phyloP scores from a whole-genome alignment of 306 rosid genomes.

The Pterocarpus macrocarpus region DNA sequence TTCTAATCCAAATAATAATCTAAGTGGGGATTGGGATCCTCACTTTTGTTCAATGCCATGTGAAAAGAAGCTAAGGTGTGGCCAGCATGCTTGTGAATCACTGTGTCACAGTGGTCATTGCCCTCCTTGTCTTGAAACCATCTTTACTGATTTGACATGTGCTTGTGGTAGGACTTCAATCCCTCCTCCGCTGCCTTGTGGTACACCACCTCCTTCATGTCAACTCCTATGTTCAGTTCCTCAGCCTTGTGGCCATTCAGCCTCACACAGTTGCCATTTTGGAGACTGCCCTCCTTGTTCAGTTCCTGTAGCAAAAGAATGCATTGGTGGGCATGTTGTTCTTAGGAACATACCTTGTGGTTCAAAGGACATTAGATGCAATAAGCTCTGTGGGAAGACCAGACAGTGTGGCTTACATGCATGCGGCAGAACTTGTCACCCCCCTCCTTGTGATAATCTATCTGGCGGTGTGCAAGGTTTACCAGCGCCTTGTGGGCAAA shows the following conservation, averaged over 20 bases:
- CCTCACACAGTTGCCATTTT: slow-evolving; percentile 95
- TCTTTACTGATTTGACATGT: slow-evolving; percentile 86
- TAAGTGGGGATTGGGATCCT: slow-evolving; percentile 78
- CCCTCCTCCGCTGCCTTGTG: slow-evolving; percentile 94
- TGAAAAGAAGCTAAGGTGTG: slow-evolving; percentile 88
- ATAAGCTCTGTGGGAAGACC: slow-evolving; percentile 91
- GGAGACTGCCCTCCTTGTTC: slow-evolving; percentile 97
- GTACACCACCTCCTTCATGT: slow-evolving; percentile 86
- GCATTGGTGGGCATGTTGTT: slow-evolving; percentile 92
- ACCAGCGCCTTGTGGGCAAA: slow-evolving; percentile 85
- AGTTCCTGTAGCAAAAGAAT: slow-evolving; percentile 93
- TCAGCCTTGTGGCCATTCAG: slow-evolving; percentile 89
- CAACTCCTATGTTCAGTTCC: slow-evolving; percentile 85
- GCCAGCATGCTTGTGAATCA: slow-evolving; percentile 87
- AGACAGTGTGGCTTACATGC: slow-evolving; percentile 94
- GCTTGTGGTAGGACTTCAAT: slow-evolving; percentile 87
- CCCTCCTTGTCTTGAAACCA: slow-evolving; percentile 93
- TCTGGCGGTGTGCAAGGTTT: slow-evolving; percentile 54
- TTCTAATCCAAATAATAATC: slow-evolving; percentile 55
- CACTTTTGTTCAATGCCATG: slow-evolving; percentile 87
- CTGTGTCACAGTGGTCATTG: slow-evolving; percentile 96
- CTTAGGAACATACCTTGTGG: slow-evolving; percentile 96
- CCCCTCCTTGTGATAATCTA: slow-evolving; percentile 71
- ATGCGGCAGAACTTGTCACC: slow-evolving; percentile 86
- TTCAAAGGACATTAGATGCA: slow-evolving; percentile 90